Evolutionary conservation across 176 grass and related monocot genomes (phyloP).

Genomic region (Pontederia crassipes): DNA sequence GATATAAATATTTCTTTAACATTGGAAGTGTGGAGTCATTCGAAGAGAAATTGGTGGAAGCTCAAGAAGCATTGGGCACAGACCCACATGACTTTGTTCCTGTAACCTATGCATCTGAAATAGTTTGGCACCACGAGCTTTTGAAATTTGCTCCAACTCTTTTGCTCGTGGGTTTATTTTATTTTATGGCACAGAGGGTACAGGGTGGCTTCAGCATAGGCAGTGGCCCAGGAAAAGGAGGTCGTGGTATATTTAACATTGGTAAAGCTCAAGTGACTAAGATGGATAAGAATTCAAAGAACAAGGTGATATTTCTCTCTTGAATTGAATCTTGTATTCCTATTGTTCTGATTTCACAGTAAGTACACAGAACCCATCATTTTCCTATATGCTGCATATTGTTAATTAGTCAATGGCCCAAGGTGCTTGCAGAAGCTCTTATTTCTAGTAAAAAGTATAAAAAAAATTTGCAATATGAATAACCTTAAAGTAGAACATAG

Average conservation of each 20-base stretch:
- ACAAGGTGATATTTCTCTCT: constrained; percentile 45
- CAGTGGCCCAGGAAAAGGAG: constrained; percentile 40
- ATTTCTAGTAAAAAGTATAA: too few species aligned
- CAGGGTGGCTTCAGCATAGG: constrained; percentile 72
- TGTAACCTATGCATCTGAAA: constrained; percentile 56
- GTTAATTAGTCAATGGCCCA: too few species aligned
- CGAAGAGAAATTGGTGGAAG: constrained; percentile 85
- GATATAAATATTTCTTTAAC: constrained; percentile 76
- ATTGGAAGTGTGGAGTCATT: constrained; percentile 95
- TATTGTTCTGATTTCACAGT: not conserved
- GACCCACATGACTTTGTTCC: constrained; percentile 83
- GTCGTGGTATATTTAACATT: constrained; percentile 63
- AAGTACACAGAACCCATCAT: too few species aligned
- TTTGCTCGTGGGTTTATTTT: constrained; percentile 55
- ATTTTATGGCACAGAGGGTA: constrained; percentile 41
- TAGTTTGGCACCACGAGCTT: constrained; percentile 54
- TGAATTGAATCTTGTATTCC: not conserved
- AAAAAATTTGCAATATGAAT: too few species aligned
- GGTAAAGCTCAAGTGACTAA: constrained; percentile 86
- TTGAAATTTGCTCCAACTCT: constrained; percentile 48
- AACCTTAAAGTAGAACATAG: too few species aligned
- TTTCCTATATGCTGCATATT: too few species aligned
- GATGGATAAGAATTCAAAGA: constrained; percentile 93
- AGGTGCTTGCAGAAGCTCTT: too few species aligned
- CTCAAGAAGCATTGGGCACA: constrained; percentile 53